phyloP scores from a whole-genome alignment of 2,329 filamentous ascomycete species.

The Domatiomyces globalis region DNA sequence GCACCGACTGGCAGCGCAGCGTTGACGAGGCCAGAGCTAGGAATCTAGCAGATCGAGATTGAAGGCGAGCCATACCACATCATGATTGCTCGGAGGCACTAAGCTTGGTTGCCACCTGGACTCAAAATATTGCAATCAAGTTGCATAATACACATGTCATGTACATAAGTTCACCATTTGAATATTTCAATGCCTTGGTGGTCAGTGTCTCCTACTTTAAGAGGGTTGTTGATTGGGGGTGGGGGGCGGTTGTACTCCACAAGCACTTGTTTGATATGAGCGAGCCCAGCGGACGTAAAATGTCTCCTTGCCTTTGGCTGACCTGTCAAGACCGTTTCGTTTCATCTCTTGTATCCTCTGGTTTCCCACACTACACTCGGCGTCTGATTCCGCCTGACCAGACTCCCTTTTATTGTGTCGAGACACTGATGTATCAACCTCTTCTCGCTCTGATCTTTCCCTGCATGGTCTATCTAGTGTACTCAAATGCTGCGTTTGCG shows the following conservation, averaged over 20 bases:
- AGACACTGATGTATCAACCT: too few relatives aligned
- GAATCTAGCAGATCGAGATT: constrained; percentile 26
- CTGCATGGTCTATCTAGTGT: too few relatives aligned
- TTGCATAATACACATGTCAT: background rate
- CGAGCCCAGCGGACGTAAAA: background rate
- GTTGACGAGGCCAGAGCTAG: constrained; percentile 46
- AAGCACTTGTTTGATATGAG: background rate
- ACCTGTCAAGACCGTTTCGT: background rate
- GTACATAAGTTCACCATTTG: too few relatives aligned
- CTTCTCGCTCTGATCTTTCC: too few relatives aligned
- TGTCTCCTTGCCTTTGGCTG: background rate
- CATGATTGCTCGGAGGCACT: background rate
- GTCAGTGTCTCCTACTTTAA: too few relatives aligned
- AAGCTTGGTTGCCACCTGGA: background rate
- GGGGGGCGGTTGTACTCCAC: too few relatives aligned
- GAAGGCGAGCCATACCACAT: background rate
- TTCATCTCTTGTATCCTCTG: background rate
- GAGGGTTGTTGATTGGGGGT: too few relatives aligned
- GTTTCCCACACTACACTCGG: background rate
- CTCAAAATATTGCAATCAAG: background rate
- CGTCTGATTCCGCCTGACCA: background rate
- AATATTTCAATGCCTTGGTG: too few relatives aligned
- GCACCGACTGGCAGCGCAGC: constrained; percentile 43
- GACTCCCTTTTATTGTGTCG: too few relatives aligned
- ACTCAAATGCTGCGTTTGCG: too few relatives aligned